These are phyloP conservation scores for Barbarea vulgaris DNA, from an alignment of 345 rosid species.

Conservation along the genomic window DNA sequence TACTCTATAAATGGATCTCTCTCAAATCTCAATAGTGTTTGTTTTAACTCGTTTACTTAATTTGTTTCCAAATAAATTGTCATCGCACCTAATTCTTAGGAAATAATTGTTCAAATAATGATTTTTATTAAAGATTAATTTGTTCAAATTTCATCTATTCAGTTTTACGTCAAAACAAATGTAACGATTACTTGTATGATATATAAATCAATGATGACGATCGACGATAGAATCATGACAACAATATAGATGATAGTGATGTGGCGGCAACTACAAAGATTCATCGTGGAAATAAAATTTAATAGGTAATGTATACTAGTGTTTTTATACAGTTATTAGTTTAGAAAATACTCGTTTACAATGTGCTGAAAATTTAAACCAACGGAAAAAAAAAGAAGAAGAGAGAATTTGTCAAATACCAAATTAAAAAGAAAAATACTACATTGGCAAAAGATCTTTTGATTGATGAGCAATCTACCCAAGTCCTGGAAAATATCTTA, in stretches of 20 bases:
- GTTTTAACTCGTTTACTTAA: neutral
- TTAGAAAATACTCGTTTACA: neutral
- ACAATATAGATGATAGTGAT: slow-evolving; percentile 4
- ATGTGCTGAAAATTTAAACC: neutral
- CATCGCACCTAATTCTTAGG: neutral
- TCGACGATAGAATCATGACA: neutral
- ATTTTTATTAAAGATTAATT: neutral
- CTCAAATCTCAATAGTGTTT: neutral
- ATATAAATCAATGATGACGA: neutral
- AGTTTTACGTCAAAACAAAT: neutral
- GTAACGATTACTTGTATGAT: neutral
- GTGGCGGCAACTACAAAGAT: slow-evolving; percentile 7
- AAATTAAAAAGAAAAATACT: neutral
- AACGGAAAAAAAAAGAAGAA: neutral
- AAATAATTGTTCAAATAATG: neutral
- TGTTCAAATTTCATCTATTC: neutral
- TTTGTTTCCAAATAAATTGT: neutral
- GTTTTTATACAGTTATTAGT: neutral
- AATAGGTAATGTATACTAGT: neutral
- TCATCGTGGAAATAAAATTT: neutral
- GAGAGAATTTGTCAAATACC: neutral
- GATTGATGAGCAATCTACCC: too few relatives aligned
- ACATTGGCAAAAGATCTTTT: neutral
- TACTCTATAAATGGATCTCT: neutral
- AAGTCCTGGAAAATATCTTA: too few relatives aligned